phyloP scores from a whole-genome alignment of 176 grass and related monocot genomes.

The Alopecurus myosuroides region DNA sequence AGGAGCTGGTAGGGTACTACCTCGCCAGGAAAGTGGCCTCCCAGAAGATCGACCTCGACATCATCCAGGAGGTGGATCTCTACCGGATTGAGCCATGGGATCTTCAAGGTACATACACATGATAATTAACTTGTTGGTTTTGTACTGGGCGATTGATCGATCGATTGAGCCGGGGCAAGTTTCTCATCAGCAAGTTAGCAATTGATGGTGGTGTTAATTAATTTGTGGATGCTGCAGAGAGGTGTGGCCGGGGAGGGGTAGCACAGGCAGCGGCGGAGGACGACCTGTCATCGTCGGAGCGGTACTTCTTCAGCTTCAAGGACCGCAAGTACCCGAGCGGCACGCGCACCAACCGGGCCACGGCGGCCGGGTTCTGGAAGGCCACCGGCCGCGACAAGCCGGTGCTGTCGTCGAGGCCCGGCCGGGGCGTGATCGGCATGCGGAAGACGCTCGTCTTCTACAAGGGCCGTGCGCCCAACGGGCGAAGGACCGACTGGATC shows the following conservation, averaged over 20 bases:
- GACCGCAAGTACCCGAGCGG: slow-evolving; percentile 82
- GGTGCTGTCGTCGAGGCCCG: slow-evolving; percentile 27
- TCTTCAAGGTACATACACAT: slow-evolving; percentile 46
- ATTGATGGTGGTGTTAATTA: no score
- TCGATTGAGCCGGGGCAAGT: no score
- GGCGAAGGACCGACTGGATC: slow-evolving; percentile 19
- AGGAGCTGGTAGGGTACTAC: slow-evolving; percentile 88
- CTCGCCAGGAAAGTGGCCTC: slow-evolving; percentile 53
- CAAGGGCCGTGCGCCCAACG: slow-evolving; percentile 80
- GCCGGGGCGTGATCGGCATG: slow-evolving; percentile 57
- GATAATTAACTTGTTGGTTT: neutral
- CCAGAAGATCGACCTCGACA: slow-evolving; percentile 50
- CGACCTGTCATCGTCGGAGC: slow-evolving; percentile 17
- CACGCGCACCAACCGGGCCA: slow-evolving; percentile 74
- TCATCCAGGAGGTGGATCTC: slow-evolving; percentile 82
- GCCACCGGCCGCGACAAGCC: slow-evolving; percentile 87
- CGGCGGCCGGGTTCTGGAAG: slow-evolving; percentile 85
- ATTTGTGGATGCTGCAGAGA: slow-evolving; percentile 15
- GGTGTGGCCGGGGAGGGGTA: slow-evolving; percentile 22
- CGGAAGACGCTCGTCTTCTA: slow-evolving; percentile 96
- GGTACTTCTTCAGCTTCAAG: slow-evolving; percentile 85
- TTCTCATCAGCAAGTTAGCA: neutral
- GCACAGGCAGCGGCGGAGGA: neutral
- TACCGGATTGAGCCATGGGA: slow-evolving; percentile 84
- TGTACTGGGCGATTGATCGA: neutral